Evolutionary conservation across 768 basidiomycete species (phyloP).

Genomic region (Tulasnella sp.): DNA sequence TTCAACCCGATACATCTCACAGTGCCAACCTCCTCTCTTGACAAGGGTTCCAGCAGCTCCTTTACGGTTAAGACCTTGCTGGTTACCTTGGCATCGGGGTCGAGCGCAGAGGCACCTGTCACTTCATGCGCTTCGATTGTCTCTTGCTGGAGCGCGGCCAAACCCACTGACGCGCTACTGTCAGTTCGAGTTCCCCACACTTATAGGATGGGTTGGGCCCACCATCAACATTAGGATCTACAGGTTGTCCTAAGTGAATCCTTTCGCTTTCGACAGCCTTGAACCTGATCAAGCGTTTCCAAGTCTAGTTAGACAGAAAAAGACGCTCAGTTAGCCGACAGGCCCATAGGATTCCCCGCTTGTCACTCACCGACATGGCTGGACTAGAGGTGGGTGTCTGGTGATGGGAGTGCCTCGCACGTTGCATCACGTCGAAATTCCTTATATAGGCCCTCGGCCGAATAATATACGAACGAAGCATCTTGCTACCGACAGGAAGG

Average conservation of each 20-base stretch:
- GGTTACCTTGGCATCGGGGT: constrained; percentile 54
- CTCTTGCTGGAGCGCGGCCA: constrained; percentile 37
- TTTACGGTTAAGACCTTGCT: constrained; percentile 55
- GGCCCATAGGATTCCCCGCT: no score
- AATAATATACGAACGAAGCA: no score
- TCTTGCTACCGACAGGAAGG: no score
- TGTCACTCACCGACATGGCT: no score
- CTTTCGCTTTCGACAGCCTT: constrained; percentile 61
- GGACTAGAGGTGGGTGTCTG: no score
- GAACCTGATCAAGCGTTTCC: constrained; percentile 76
- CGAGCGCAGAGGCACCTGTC: constrained; percentile 48
- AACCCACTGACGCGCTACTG: constrained; percentile 34
- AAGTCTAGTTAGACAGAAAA: constrained; percentile 25
- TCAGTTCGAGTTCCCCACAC: background rate
- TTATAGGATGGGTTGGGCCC: no score
- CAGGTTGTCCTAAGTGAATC: constrained; percentile 68
- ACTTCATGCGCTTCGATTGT: constrained; percentile 64
- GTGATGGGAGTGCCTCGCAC: no score
- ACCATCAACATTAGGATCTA: constrained; percentile 58
- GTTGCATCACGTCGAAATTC: no score
- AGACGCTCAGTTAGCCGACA: no score
- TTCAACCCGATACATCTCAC: constrained; percentile 73
- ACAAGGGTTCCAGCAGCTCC: constrained; percentile 56
- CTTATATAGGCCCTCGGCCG: no score
- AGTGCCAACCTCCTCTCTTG: constrained; percentile 37